Base-by-base conservation (phyloP, 257 asterid species). In the Nicotiana undulata region DNA sequence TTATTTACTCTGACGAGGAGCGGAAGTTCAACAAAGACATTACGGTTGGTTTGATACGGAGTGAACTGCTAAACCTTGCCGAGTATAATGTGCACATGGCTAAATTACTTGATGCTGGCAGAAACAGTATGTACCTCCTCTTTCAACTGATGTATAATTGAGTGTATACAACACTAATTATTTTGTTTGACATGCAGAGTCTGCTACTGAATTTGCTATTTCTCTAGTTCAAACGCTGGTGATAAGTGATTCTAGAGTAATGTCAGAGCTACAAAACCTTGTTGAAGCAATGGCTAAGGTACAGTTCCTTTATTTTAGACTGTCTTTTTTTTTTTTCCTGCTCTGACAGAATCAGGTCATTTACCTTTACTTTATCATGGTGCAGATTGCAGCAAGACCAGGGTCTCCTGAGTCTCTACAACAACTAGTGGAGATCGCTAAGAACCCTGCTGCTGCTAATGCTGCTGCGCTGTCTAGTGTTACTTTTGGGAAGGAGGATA, bases 51-150 rank as follows among this genome's bases (percentile, higher is more conserved):
- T 94, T 96, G 83, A 96, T 96, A 24, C 90, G 75, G 67, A 89
- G 96, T 75, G 98, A 94, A 82, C 79, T 96, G 74, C 87, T 96
- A 68, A 94, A 91, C 88, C 95, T 96, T 82, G 94, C 97, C 0
- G 99, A 96, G 84, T 96, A 96, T 84, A 92, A 90, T 89, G 97
- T 92, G 79, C 97, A 94, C 85, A 96, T 96, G 97, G 96, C 99
- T 52, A 96, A 96, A 89, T 94, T 89, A 84, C 90, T 94, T 86
- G 99, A 94, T 83, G 92, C 95, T 16, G 99, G 99, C 76, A 88
- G 99, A 86, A 90, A 96, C 90, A 94, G 99, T 96, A 88, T 40
- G 97, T 86, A 76, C 77, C 20, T 16, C 3, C n/a, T 28, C 22
- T 87, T 83, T 82, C 61, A 10, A 26, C 24, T 70, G 77, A 67